phyloP scores from a whole-genome alignment of 805 yeast species.

The Lachancea kluyveri region DNA sequence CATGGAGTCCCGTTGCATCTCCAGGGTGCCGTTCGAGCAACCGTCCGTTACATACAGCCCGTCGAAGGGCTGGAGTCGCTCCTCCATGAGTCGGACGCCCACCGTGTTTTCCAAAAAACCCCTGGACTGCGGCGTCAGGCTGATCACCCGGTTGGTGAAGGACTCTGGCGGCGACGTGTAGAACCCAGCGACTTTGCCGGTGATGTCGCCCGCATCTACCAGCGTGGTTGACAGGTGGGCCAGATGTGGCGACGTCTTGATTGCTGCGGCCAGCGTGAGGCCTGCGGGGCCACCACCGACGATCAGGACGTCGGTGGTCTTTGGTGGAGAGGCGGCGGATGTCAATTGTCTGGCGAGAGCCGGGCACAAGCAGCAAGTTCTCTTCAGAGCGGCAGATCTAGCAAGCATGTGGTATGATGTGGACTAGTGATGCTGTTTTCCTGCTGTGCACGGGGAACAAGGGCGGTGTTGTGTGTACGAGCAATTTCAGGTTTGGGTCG shows the following conservation, averaged over 20 bases:
- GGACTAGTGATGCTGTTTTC: too few species aligned
- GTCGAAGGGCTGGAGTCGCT: constrained; percentile 75
- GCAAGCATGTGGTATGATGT: too few species aligned
- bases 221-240: constrained; percentile 54
- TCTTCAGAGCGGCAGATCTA: too few species aligned
- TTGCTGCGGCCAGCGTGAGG: constrained; percentile 72
- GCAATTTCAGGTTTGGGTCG: too few species aligned
- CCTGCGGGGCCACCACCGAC: constrained; percentile 99
- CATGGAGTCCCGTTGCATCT: constrained; percentile 52
- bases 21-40: constrained; percentile 58
- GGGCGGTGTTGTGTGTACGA: too few species aligned
- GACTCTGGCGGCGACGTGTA: constrained; percentile 34
- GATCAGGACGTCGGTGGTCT: constrained; percentile 63
- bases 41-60: constrained; percentile 86
- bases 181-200: constrained; percentile 39
- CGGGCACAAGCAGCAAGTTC: too few species aligned
- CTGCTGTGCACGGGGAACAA: too few species aligned
- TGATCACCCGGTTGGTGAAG: constrained; percentile 75
- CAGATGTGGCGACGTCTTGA: constrained; percentile 62
- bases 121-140: constrained; percentile 78
- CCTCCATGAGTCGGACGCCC: constrained; percentile 65
- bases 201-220: constrained; percentile 66
- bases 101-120: constrained; percentile 63
- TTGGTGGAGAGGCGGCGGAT: constrained; percentile 12
- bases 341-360: too few species aligned